Evolutionary conservation across 1,284 basidiomycete species (phyloP).

Genomic region (Cryptococcus amylolentus): DNA sequence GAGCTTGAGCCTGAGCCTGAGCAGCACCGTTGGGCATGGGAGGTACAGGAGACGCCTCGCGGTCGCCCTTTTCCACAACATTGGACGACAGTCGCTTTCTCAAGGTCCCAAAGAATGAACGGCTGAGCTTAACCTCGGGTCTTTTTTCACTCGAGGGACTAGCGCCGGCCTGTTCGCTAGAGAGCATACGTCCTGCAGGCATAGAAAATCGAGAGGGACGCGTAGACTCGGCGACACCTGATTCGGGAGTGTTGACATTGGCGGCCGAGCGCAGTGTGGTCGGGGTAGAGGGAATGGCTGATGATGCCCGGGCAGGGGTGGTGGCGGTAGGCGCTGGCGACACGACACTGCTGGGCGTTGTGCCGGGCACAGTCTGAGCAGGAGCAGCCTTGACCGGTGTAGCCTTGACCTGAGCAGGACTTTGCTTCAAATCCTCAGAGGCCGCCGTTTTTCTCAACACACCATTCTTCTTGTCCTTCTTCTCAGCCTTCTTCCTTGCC

Average conservation of each 20-base stretch:
- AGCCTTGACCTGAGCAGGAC: neutral
- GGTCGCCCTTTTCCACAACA: neutral
- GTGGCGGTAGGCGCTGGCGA: neutral
- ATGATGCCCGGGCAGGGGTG: neutral
- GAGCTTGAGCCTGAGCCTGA: neutral
- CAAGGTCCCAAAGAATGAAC: conserved; percentile 26
- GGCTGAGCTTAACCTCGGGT: conserved; percentile 7
- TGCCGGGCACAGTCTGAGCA: conserved; percentile 1
- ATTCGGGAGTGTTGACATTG: neutral
- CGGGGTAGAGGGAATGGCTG: conserved; percentile 1
- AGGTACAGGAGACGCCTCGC: neutral
- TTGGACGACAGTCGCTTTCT: conserved; percentile 18
- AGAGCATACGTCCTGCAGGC: neutral
- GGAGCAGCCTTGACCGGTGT: neutral
- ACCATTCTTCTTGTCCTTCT: conserved; percentile 20
- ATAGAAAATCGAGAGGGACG: neutral
- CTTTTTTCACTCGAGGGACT: neutral
- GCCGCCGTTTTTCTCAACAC: conserved; percentile 3
- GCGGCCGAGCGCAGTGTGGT: neutral
- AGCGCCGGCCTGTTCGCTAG: neutral
- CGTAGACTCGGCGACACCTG: conserved; percentile 4
- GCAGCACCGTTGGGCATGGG: neutral
- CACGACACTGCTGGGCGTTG: neutral
- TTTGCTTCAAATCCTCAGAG: neutral
- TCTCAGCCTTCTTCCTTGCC: conserved; percentile 22